Evolutionary conservation across 2,329 filamentous ascomycete genomes (phyloP).

Genomic region (Pseudogymnoascus sp.): DNA sequence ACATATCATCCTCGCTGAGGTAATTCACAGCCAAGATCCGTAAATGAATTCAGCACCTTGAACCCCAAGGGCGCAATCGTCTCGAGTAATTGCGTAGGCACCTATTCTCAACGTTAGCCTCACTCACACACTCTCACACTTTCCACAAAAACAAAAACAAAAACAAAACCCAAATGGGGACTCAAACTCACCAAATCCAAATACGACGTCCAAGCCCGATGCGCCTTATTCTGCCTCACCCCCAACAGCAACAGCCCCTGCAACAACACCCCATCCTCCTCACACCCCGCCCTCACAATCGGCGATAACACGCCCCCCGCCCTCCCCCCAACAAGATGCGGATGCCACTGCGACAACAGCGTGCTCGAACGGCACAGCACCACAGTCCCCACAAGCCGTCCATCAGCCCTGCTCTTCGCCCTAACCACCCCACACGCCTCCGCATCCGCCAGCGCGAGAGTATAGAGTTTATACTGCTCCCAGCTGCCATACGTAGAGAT

Average conservation of each 20-base stretch:
- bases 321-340: conserved; percentile 36
- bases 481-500: conserved; percentile 55
- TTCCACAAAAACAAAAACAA: not conserved
- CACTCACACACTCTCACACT: not conserved
- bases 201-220: conserved; percentile 49
- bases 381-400: conserved; percentile 53
- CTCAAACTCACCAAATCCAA: conserved; percentile 9
- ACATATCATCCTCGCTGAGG: not conserved
- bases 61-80: not conserved
- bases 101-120: not conserved
- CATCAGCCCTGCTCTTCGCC: conserved; percentile 54
- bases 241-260: conserved; percentile 58
- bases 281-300: conserved; percentile 54
- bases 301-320: conserved; percentile 59
- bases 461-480: conserved; percentile 59
- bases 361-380: conserved; percentile 56
- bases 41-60: conserved; percentile 2
- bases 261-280: conserved; percentile 55
- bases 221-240: conserved; percentile 56
- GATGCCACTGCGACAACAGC: conserved; percentile 40
- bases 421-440: conserved; percentile 57
- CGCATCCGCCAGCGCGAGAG: conserved; percentile 52
- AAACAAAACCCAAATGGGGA: not conserved
- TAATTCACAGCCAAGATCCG: conserved; percentile 3
- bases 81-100: not conserved